Evolutionary conservation across 2,329 filamentous ascomycete genomes (phyloP), one percentile per base, ranked within the genome.

Genomic region (Calonectria fujianensis): DNA sequence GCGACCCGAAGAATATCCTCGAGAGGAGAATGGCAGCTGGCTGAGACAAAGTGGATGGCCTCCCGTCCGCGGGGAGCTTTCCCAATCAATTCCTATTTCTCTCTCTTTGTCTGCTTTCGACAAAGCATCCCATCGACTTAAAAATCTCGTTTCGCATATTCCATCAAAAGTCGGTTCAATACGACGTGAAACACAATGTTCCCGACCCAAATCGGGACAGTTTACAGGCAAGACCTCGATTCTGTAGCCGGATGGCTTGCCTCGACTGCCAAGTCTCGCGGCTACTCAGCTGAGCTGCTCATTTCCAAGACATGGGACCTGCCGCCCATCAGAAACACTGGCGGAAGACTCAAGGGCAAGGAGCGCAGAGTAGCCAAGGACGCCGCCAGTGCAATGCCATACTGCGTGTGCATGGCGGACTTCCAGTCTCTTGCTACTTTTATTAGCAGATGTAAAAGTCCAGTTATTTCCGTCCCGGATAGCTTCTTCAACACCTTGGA

Each of bases 1-100:
- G 24, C 31, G n/a, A 41, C 35, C 57, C 37, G 57, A 63, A 41
- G 57, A 61, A 61, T 61, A 61, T 61, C 54, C 57, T 41, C 32
- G 20, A 41, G 57, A 63, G 57, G 35, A 61, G 35, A 63, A 29
- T 24, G 45, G 45, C 45, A 13, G 37, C 35, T 4, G 37, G 57
- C 35, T 41, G 37, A 63, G 39, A 63, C 57, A 63, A 29, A 63
- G 45, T 4, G 13, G 45, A 48, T 11, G 20, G 45, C n/a, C 45
- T 48, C 45, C 20, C 45, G n/a, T n/a, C 2, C 5, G 45, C n/a
- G 9, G 45, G 45, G n/a, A 24, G 20, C 18, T 3, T 4, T 48
- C 9, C 20, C 57, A 29, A 32, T 39, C n/a, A 14, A 0, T 18
- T 14, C 9, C 57, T 18, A 13, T 5, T 24, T 10, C 16, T 29